phyloP scores from a whole-genome alignment of 2,329 filamentous ascomycete species.

The Exophiala phaeomuriformis region DNA sequence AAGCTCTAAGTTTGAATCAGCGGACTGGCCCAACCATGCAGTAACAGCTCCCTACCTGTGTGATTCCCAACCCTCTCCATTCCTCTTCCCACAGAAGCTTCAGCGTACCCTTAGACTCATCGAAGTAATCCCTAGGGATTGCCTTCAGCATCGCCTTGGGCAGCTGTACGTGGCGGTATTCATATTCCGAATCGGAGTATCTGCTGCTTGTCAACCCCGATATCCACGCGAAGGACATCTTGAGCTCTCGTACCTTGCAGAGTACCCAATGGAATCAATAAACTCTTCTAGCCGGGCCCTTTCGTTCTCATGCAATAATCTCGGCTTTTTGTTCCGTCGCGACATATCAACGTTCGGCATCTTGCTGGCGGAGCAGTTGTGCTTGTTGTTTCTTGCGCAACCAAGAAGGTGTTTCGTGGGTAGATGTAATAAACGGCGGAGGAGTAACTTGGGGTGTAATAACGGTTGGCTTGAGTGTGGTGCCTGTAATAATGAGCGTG shows the following conservation, averaged over 20 bases:
- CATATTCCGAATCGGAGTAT: constrained; percentile 86
- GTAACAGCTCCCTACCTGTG: constrained; percentile 58
- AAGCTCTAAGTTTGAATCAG: constrained; percentile 59
- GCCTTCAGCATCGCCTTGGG: constrained; percentile 97
- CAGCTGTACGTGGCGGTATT: constrained; percentile 96
- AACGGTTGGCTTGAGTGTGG: neutral
- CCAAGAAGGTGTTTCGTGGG: neutral
- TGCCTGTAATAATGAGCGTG: neutral
- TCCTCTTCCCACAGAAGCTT: constrained; percentile 98
- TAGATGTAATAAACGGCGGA: neutral
- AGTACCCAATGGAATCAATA: constrained; percentile 92
- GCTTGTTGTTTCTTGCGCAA: neutral
- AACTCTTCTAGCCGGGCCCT: constrained; percentile 81
- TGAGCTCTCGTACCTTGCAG: constrained; percentile 57
- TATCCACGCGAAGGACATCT: neutral
- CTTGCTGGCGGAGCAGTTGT: neutral
- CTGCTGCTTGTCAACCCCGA: constrained; percentile 41
- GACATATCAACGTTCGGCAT: constrained; percentile 62
- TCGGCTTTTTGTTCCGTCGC: constrained; percentile 79
- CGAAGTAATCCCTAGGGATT: constrained; percentile 92
- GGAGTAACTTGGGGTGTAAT: neutral
- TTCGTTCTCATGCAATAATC: constrained; percentile 72
- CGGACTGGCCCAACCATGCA: neutral
- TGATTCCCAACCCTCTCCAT: constrained; percentile 95
- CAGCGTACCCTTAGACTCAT: constrained; percentile 78